Evolutionary conservation across 495 filamentous ascomycete genomes (phyloP), one percentile per base, ranked within the genome.

Genomic region (Sporormia fimetaria): DNA sequence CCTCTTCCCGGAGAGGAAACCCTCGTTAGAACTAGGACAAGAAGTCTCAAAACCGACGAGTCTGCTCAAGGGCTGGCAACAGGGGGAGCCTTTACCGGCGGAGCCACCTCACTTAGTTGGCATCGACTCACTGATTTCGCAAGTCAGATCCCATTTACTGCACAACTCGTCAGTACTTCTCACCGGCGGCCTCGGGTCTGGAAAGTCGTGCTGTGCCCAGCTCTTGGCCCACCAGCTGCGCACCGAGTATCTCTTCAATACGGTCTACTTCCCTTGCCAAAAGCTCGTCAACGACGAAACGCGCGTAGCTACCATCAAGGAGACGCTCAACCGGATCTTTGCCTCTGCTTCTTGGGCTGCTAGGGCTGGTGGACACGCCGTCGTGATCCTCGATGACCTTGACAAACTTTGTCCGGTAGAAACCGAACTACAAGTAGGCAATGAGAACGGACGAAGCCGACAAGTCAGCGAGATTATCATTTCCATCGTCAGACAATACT

Each of bases 401-500:
- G 92, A 98, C 57, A 81, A 80, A 45, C 65, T 98, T 7, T 95
- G 90, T 56, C 87, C 88, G 0, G 77, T 75, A 0, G 90, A 96
- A 61, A 94, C 85, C 0, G 90, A 96, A 57, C 66, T 94, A 20
- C 81, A 93, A 61, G 84, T 92, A 6, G 87, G 84, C 38, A 81
- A 78, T 28, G 87, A 98, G 50, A 94, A 95, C 49, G 81, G 78
- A 14, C 78, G 92, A 21, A 94, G 86, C 50, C 73, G 84, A 3
- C 92, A 95, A 47, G 76, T 94, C 43, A 94, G 87, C 57, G 90
- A 96, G 57, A 69, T 84, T 2, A 68, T 98, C 15, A 84, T 87
- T 55, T 74, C 80, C 2, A 76, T 87, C 52, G 81, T 83, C 0
- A 74, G 77, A 40, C 81, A 94, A 49, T 88, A 82, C 52, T 94